These are phyloP conservation scores for Colletotrichum navitas DNA, from an alignment of 2,329 filamentous ascomycete genomes.

Conservation along the genomic window DNA sequence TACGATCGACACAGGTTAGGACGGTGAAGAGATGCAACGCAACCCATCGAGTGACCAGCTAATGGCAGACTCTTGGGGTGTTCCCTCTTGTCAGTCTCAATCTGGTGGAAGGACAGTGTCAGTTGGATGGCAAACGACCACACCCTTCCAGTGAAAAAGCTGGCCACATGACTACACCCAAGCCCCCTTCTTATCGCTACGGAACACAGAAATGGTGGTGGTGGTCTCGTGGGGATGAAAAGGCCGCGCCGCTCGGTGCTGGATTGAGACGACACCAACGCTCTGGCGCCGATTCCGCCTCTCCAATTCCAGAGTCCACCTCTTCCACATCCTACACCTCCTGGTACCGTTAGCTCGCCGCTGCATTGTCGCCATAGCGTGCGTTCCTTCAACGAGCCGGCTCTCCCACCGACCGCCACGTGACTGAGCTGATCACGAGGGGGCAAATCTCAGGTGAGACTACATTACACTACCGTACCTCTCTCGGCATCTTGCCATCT, in stretches of 20 bases:
- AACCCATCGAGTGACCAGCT: constrained; percentile 13
- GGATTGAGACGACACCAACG: constrained; percentile 9
- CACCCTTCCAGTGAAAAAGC: constrained; percentile 24
- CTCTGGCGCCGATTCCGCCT: constrained; percentile 4
- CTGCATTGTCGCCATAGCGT: constrained; percentile 11
- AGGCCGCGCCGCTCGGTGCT: constrained; percentile 6
- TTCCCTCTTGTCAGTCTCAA: constrained; percentile 7
- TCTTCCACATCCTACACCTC: background rate
- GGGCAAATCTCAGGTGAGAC: constrained; percentile 10
- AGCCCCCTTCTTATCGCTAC: constrained; percentile 6
- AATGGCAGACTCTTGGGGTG: background rate
- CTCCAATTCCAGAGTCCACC: background rate
- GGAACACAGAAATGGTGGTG: background rate
- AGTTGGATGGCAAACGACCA: constrained; percentile 21
- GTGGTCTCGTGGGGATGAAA: constrained; percentile 24
- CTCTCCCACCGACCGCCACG: constrained; percentile 4
- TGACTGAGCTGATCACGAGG: constrained; percentile 24
- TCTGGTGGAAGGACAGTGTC: constrained; percentile 8
- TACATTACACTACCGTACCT: background rate
- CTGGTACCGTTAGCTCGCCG: background rate
- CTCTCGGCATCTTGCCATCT: background rate
- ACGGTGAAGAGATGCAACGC: constrained; percentile 13
- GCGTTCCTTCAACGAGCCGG: constrained; percentile 10
- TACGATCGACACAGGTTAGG: constrained; percentile 1
- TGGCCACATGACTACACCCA: constrained; percentile 32